Evolutionary conservation across 2,329 filamentous ascomycete genomes (phyloP), one percentile per base, ranked within the genome.

Genomic region (Fusarium sp.): DNA sequence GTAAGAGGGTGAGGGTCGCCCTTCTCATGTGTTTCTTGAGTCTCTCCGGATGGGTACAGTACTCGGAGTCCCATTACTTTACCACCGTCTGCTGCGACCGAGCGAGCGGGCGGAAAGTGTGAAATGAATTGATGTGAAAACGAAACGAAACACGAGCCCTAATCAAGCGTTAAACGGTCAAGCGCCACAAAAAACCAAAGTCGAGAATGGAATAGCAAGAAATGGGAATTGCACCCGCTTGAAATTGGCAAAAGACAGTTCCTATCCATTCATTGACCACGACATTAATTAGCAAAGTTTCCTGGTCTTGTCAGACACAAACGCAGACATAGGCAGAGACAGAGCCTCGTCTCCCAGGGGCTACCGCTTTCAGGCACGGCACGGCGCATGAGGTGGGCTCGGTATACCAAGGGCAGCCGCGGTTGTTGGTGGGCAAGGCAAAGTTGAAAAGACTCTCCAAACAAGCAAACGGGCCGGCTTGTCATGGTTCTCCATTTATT

Each of bases 331-430:
- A 41, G n/a, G 25, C 41, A 44, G 7, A 19, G 37, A 18, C 33
- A 63, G 33, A 69, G 64, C 64, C 49, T 63, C 38, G 57, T 52
- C 49, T 38, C 31, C 39, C n/a, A 64, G 62, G 19, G 37, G 45
- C 39, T 37, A 63, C 59, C 44, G 37, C 44, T 39, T 39, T 49
- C 19, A 49, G 55, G 41, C 56, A 51, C 16, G 44, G 54, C 46
- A 62, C 60, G 60, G 66, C 48, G 31, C 48, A 51, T 23, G 29
- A 58, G 61, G 46, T 54, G 59, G 51, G 55, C 66, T 75, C 73
- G 74, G 74, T 72, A 72, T 75, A 60, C 59, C 64, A 62, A 70
- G 72, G 74, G 68, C 68, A 76, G 64, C 51, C 55, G 59, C 74
- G 73, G 74, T 65, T 74, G 64, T 63, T 60, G 66, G 52, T 62